These are phyloP conservation scores for Aspergillus fijiensis DNA, from an alignment of 2,329 filamentous ascomycete species.

Conservation along the genomic window DNA sequence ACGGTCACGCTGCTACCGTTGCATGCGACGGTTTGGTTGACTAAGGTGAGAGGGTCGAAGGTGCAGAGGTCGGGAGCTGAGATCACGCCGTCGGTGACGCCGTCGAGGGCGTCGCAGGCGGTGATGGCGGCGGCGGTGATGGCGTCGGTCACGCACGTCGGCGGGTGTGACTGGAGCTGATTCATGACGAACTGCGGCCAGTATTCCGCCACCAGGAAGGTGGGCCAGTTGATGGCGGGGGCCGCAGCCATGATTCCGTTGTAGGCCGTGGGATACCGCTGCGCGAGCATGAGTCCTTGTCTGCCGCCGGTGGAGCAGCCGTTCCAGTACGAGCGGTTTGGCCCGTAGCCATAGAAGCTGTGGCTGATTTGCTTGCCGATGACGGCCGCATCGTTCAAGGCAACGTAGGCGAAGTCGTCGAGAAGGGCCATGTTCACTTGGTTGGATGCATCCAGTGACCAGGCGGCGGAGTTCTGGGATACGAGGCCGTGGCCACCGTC, in stretches of 20 bases:
- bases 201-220: constrained; percentile 19
- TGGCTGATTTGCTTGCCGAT: constrained; percentile 6
- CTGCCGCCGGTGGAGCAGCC: constrained; percentile 25
- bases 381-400: constrained; percentile 8
- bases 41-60: constrained; percentile 26
- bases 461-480: neutral
- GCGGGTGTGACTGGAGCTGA: neutral
- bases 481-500: constrained; percentile 1
- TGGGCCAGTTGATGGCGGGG: constrained; percentile 16
- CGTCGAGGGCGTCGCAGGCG: constrained; percentile 1
- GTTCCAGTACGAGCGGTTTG: constrained; percentile 9
- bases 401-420: neutral
- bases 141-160: neutral
- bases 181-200: constrained; percentile 16
- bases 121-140: neutral
- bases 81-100: neutral
- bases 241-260: constrained; percentile 29
- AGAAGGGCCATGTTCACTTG: constrained; percentile 4
- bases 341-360: neutral
- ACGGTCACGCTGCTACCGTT: constrained; percentile 23
- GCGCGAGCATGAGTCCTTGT: constrained; percentile 18
- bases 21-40: constrained; percentile 21
- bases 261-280: constrained; percentile 22
- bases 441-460: neutral
- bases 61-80: constrained; percentile 9